Evolutionary conservation across 805 yeast genomes (phyloP), one percentile per base, ranked within the genome.

Genomic region (Dipodascopsis uninucleata): DNA sequence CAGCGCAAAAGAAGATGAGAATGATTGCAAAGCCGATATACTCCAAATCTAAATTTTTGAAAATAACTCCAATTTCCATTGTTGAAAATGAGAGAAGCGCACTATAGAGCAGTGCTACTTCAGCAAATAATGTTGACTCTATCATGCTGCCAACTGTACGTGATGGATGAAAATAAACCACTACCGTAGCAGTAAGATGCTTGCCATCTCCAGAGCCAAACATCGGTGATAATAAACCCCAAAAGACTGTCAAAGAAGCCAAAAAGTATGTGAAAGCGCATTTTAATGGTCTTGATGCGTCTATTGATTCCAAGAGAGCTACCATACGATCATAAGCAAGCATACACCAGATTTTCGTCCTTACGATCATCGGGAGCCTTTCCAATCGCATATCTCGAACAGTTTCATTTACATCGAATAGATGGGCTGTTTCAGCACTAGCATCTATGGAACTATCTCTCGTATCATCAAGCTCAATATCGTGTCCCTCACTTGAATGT

Each of bases 151-250:
- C 95, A 45, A 77, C 75, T 0, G 93, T 74, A 38, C 95, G 64
- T 1, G 89, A 75, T 0, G 95, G 87, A 59, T 85, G 93, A 68
- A 86, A 85, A 62, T 86, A 86, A 2, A 85, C 93, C 1, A 85
- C 82, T 7, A 82, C 82, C 0, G 95, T 86, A 29, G 94, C 87
- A 2, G 82, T 79, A 52, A 84, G 74, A 67, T 85, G 95, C 61
- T 85, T 85, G 8, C 83, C 78, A 63, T 83, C 89, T 21, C 84
- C 72, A 28, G 65, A 61, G 0, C 94, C 94, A 33, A 84, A 60
- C 1, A 78, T 48, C 14, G 62, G 56, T 8, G 79, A 71, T 2
- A 64, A 45, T 12, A 58, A 37, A 5, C 66, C 64, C n/a, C 63
- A 55, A 61, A 81, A 84, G 14, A 85, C 93, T 1, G 81, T 85